Conservation (phyloP, 1,284 basidiomycete genomes). For the Cutaneotrichosporon mucoides region DNA sequence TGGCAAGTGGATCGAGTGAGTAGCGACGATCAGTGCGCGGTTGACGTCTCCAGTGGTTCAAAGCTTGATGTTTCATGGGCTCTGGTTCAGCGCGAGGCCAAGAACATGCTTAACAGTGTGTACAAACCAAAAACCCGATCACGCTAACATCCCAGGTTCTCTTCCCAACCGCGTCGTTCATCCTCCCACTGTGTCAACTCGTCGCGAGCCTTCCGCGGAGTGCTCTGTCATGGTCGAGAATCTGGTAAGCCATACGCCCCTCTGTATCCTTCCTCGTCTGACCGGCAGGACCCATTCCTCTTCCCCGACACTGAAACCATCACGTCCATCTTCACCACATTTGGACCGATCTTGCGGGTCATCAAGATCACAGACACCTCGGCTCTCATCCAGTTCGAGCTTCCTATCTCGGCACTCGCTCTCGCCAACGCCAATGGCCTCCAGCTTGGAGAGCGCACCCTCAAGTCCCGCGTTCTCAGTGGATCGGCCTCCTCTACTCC, state of each 20-base stretch:
- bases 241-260: constrained; percentile 24
- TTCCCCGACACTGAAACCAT: constrained; percentile 32
- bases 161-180: constrained; percentile 44
- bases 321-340: constrained; percentile 33
- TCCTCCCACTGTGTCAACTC: constrained; percentile 29
- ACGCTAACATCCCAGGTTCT: constrained; percentile 10
- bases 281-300: constrained; percentile 30
- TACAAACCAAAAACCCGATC: background rate
- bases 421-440: constrained; percentile 34
- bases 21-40: background rate
- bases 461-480: constrained; percentile 3
- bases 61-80: constrained; percentile 46
- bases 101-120: constrained; percentile 28
- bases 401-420: constrained; percentile 27
- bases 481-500: background rate
- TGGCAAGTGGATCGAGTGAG: constrained; percentile 38
- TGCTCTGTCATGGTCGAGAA: constrained; percentile 39
- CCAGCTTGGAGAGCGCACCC: constrained; percentile 24
- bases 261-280: background rate
- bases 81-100: constrained; percentile 41
- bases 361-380: constrained; percentile 25
- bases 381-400: constrained; percentile 37
- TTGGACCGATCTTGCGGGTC: constrained; percentile 33
- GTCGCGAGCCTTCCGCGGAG: constrained; percentile 23
- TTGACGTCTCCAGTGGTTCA: constrained; percentile 25